phyloP scores from a whole-genome alignment of 495 filamentous ascomycete genomes.

The Aspergillus bridgeri region DNA sequence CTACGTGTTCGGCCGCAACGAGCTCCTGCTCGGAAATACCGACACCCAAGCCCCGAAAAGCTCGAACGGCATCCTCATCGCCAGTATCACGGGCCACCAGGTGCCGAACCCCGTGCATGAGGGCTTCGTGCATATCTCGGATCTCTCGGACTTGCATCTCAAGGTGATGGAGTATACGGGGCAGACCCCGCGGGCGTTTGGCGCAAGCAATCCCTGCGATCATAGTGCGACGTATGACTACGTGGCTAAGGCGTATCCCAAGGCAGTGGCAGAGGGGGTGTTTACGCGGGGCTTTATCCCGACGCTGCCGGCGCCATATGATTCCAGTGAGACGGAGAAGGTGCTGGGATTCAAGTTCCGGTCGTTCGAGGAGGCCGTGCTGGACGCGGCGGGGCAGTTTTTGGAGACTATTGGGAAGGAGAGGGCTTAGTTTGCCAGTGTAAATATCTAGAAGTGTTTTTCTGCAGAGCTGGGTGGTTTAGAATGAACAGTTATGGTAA shows the following conservation, averaged over 20 bases:
- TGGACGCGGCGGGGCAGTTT: conserved; percentile 32
- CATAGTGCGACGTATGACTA: not conserved
- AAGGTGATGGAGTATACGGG: conserved; percentile 6
- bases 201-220: not conserved
- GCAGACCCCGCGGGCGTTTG: conserved; percentile 1
- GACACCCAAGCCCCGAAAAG: not conserved
- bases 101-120: conserved; percentile 9
- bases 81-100: conserved; percentile 5
- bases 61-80: conserved; percentile 9
- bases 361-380: conserved; percentile 44
- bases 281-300: conserved; percentile 22
- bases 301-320: conserved; percentile 33
- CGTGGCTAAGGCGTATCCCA: conserved; percentile 6
- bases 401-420: conserved; percentile 10
- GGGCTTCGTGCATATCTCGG: conserved; percentile 15
- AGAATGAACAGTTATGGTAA: too few species aligned
- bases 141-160: conserved; percentile 9
- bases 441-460: too few species aligned
- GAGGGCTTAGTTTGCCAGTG: not conserved
- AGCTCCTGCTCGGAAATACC: not conserved
- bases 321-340: conserved; percentile 40
- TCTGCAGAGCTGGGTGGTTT: too few species aligned
- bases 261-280: conserved; percentile 2
- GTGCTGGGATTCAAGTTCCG: conserved; percentile 41
- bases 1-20: conserved; percentile 13